A percentile compares a stretch with the other conserved stretches of the same genome.
phyloP scores from a whole-genome alignment of 352 stramenopile genomes.

The Globisporangium cederbergense region DNA sequence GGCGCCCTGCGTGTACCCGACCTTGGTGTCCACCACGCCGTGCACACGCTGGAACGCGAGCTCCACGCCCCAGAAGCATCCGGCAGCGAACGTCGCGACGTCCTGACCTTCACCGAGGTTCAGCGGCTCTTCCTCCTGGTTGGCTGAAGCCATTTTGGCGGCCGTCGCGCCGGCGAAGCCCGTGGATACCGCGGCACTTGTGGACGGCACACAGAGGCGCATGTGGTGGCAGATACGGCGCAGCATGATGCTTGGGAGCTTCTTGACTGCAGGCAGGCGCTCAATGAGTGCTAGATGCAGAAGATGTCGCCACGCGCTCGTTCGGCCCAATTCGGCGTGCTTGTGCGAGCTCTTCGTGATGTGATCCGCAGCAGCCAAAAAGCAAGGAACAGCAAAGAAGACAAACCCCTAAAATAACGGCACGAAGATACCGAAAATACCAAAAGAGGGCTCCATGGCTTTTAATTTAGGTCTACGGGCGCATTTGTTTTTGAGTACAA shows the following conservation, averaged over 20 bases:
- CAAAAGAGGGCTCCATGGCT: too few relatives aligned
- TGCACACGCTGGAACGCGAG: constrained; percentile 94
- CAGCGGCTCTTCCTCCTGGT: constrained; percentile 9
- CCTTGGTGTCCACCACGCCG: constrained; percentile 91
- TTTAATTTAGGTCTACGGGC: too few relatives aligned
- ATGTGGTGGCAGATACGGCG: constrained; percentile 15
- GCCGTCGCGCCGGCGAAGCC: constrained; percentile 2
- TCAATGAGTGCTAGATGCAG: too few relatives aligned
- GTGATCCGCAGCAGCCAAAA: too few relatives aligned
- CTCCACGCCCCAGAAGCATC: constrained; percentile 98
- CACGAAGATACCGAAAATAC: too few relatives aligned
- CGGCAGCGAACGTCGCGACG: constrained; percentile 95
- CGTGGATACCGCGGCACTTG: background rate
- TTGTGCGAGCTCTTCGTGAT: too few relatives aligned
- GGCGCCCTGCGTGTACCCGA: constrained; percentile 84
- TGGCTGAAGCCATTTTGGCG: constrained; percentile 5
- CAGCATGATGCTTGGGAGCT: constrained; percentile 4
- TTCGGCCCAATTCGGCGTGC: too few relatives aligned
- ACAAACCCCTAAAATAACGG: too few relatives aligned
- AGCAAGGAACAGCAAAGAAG: too few relatives aligned
- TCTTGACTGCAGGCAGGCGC: background rate
- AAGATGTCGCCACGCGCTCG: too few relatives aligned
- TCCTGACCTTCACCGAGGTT: constrained; percentile 13
- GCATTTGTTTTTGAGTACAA: too few relatives aligned
- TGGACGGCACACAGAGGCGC: constrained; percentile 9